Percentiles rank a stretch among this genome's conserved stretches.
Conservation (phyloP, 2,329 filamentous ascomycete species). For the Esteya vermicola region DNA sequence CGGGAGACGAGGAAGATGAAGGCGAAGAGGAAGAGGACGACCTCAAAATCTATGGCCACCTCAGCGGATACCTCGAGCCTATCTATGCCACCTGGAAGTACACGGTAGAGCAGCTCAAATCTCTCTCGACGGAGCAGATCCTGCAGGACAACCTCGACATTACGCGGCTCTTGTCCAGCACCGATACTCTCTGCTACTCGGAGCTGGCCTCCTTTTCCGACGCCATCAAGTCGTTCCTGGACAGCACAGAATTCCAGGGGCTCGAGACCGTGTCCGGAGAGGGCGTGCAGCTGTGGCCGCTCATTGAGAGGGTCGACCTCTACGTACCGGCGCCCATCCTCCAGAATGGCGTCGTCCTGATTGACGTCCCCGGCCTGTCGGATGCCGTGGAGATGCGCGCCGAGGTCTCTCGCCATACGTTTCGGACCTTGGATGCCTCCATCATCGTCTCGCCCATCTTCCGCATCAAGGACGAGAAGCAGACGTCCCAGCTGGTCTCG, state of each 20-base stretch:
- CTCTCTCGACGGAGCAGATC: background rate
- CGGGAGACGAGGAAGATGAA: background rate
- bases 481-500: conserved; percentile 11
- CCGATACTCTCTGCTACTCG: background rate
- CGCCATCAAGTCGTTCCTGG: conserved; percentile 3
- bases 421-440: conserved; percentile 12
- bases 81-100: conserved; percentile 2
- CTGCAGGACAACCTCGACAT: no score
- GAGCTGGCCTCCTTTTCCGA: background rate
- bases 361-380: conserved; percentile 38
- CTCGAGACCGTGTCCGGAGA: background rate
- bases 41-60: background rate
- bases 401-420: conserved; percentile 10
- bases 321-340: conserved; percentile 30
- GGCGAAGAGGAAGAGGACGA: background rate
- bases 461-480: conserved; percentile 16
- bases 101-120: background rate
- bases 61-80: background rate
- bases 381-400: conserved; percentile 20
- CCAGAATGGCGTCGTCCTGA: conserved; percentile 31
- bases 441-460: conserved; percentile 14
- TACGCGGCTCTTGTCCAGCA: background rate
- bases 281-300: conserved; percentile 17
- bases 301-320: conserved; percentile 22
- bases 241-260: conserved; percentile 2